Evolutionary conservation across 805 yeast species (phyloP).

Genomic region (Metschnikowia amazonensis): DNA sequence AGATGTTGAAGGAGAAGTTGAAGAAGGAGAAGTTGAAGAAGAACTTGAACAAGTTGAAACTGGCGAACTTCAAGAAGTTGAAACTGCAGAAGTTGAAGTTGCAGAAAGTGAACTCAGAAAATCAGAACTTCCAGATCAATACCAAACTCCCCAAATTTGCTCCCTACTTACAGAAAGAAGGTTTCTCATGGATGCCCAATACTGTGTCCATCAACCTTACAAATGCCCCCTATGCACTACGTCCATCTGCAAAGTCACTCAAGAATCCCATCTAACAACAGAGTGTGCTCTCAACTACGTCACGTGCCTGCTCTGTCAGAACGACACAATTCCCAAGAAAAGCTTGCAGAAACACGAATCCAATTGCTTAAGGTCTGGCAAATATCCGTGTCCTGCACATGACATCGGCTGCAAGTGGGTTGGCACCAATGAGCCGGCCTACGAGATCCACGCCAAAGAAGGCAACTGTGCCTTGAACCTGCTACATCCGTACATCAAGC

Average conservation of each 20-base stretch:
- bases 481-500: conserved; percentile 26
- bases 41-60: too few species aligned
- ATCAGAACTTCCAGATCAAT: too few species aligned
- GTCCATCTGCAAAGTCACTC: conserved; percentile 25
- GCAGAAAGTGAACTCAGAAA: too few species aligned
- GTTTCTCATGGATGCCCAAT: conserved; percentile 12
- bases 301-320: conserved; percentile 42
- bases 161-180: conserved; percentile 20
- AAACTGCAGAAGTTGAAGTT: too few species aligned
- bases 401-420: conserved; percentile 50
- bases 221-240: conserved; percentile 37
- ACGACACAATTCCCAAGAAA: conserved; percentile 39
- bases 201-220: conserved; percentile 39
- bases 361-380: conserved; percentile 39
- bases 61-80: too few species aligned
- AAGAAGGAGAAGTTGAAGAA: too few species aligned
- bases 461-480: conserved; percentile 31
- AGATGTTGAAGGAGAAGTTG: neutral
- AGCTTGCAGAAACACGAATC: conserved; percentile 37
- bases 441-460: conserved; percentile 33
- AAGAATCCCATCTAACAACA: conserved; percentile 32
- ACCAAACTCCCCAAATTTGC: too few species aligned
- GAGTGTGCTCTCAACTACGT: conserved; percentile 39
- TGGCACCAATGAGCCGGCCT: conserved; percentile 32
- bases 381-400: conserved; percentile 44